These are phyloP conservation scores for Quercus agrifolia DNA, from an alignment of 306 rosid species.

Conservation along the genomic window DNA sequence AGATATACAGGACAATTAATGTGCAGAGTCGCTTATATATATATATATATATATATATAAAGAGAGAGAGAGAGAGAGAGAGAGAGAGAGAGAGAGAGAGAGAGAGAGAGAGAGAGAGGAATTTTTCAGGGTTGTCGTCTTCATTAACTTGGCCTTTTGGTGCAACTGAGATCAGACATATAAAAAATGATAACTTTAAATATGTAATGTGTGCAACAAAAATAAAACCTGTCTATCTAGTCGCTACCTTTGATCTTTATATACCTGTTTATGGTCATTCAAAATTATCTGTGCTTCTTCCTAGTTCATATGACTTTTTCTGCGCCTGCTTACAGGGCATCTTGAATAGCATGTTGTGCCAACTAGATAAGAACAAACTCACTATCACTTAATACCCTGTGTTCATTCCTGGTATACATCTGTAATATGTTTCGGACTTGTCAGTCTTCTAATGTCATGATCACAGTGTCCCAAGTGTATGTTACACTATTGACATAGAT, in stretches of 20 bases:
- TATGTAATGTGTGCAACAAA: too few relatives aligned
- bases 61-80: too few relatives aligned
- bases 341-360: background rate
- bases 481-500: conserved; percentile 27
- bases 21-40: background rate
- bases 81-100: too few relatives aligned
- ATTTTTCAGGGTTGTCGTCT: too few relatives aligned
- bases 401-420: background rate
- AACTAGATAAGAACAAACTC: background rate
- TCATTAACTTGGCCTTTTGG: too few relatives aligned
- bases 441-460: background rate
- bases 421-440: background rate
- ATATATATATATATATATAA: background rate
- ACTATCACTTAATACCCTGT: background rate
- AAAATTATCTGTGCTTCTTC: background rate
- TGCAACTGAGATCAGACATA: too few relatives aligned
- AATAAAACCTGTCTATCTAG: background rate
- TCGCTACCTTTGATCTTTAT: background rate
- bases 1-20: background rate
- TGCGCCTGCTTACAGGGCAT: too few relatives aligned
- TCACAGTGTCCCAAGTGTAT: background rate
- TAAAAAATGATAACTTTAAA: too few relatives aligned
- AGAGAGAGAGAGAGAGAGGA: too few relatives aligned
- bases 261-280: background rate
- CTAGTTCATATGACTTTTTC: background rate